phyloP scores from a whole-genome alignment of 179 eudicot species.

The Heliamphora pulchella region DNA sequence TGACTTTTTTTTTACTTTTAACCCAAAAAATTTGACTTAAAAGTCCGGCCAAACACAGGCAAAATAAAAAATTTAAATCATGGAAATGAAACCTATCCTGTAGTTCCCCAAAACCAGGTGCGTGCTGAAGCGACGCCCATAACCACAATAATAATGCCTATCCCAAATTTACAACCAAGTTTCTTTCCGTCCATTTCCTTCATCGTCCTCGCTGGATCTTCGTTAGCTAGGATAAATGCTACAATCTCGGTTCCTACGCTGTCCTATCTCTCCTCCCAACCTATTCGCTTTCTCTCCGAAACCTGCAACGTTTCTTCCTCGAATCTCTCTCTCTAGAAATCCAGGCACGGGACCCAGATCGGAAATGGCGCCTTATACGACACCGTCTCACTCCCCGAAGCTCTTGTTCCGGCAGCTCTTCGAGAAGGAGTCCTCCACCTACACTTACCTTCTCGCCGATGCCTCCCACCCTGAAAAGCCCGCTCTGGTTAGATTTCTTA shows the following conservation, averaged over 20 bases:
- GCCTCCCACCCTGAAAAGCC: constrained; percentile 74
- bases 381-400: constrained; percentile 43
- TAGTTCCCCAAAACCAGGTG: too few relatives aligned
- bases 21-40: too few relatives aligned
- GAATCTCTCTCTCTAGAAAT: constrained; percentile 12
- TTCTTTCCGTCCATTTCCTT: background rate
- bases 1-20: too few relatives aligned
- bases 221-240: background rate
- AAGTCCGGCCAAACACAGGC: too few relatives aligned
- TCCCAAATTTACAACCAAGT: background rate
- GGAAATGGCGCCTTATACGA: constrained; percentile 49
- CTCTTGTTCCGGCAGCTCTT: constrained; percentile 79
- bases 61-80: too few relatives aligned
- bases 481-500: constrained; percentile 51
- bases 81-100: too few relatives aligned
- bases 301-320: constrained; percentile 3
- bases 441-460: constrained; percentile 92
- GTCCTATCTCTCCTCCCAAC: background rate
- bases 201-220: background rate
- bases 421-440: constrained; percentile 89
- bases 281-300: background rate
- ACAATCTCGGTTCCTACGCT: background rate
- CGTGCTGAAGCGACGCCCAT: too few relatives aligned
- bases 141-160: too few relatives aligned
- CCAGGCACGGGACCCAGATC: constrained; percentile 21